Base-by-base conservation (phyloP, 768 basidiomycete genomes). In the Xerocomellus dryophilus region DNA sequence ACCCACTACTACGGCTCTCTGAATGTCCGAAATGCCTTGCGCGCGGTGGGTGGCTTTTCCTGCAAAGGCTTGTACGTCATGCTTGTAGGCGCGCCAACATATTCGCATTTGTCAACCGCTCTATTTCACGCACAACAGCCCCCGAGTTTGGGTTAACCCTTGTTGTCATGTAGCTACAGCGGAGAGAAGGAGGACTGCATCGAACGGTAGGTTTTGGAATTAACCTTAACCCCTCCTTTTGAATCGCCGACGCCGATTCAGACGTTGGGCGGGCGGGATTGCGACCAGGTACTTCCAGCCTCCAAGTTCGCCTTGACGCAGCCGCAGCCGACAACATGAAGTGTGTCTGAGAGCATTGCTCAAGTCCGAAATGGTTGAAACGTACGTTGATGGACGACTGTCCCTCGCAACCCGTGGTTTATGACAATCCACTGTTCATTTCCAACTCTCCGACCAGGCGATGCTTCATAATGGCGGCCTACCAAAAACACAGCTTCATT, bases 21-120 rank as follows among this genome's bases (percentile, higher is more conserved):
- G 15, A 34, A 7, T 7, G 36, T 48, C 27, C 17, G 36, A 38
- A 38, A 38, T 38, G 36, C 9, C 36, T 38, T 38, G 36, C n/a
- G 36, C 36, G n/a, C 17, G 17, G 34, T 34, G 14, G 34, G 34
- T n/a, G 17, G 36, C 9, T n/a, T 36, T 36, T 7, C 23, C 51
- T 32, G 25, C 44, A 12, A 21, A 43, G 17, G 43, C 43, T 47
- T 47, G 54, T 51, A 51, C 18, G 51, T 51, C 43, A 47, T 25
- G 6, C 9, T 38, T 43, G 58, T 60, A 31, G 44, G 32, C 32
- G 44, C 41, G 43, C 23, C 32, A 17, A 36, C 15, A 47, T 45
- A 48, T 50, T 25, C 47, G 31, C 27, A 38, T 48, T 31, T 44
- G 21, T 47, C 34, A 29, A 57, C 20, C 21, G 36, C 5, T n/a